Evolutionary conservation across 1,139 yeast species (phyloP), one percentile per base, ranked within the genome.

Genomic region (Protomyces macrosporus): DNA sequence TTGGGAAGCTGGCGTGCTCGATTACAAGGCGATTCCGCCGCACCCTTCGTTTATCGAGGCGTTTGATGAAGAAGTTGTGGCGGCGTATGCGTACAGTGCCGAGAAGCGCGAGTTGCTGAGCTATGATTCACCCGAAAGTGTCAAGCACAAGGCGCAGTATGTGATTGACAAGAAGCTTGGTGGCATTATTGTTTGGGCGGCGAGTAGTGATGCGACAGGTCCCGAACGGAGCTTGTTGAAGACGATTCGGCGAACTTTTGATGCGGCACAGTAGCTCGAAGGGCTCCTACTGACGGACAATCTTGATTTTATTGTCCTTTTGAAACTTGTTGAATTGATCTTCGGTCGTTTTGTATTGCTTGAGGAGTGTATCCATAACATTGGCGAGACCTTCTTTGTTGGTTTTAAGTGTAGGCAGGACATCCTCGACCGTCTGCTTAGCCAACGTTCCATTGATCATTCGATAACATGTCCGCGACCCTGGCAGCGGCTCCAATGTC

Each of bases 111-210:
- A 78, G 0, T 77, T 88, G 56, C 79, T 86, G 4, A 79, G 82
- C 0, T 91, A 87, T 73, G 98, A 91, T 72, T 87, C 82, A 68
- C 76, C 76, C 0, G 77, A 78, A 10, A 80, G 87, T 0, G 82
- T 82, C 0, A 70, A 74, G 10, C 71, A 72, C 37, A 91, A 91
- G 72, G 90, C 90, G 0, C 71, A 76, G 40, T 90, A 82, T 69
- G 82, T 86, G 7, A 69, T 69, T 36, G 71, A 75, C 57, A 75
- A 77, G 6, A 71, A 76, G 0, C 76, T 90, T 7, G 95, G 86
- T 0, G 98, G 98, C 0, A 96, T 88, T 0, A 85, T 91, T 84
- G 90, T 90, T 86, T 91, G 97, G 97, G 97, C 90, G 71, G 86
- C 96, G 0, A 80, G 86, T 63, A 96, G 96, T 0, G 96, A 90